These are phyloP conservation scores for Pseudozyma hubeiensis DNA, from an alignment of 1,284 basidiomycete genomes.

Conservation along the genomic window DNA sequence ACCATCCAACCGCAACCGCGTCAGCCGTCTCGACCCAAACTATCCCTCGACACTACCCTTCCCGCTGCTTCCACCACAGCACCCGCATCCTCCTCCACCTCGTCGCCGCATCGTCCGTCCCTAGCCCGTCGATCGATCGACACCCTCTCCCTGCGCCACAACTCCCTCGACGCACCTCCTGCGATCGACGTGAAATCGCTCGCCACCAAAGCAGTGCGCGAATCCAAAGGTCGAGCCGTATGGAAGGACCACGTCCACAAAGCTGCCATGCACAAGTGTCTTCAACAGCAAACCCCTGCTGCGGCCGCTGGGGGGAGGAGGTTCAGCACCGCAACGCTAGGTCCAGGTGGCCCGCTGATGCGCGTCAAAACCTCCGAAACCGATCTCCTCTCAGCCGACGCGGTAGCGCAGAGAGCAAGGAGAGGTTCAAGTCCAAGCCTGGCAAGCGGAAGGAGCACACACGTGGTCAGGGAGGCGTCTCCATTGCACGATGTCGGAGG, in stretches of 20 bases:
- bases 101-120: no score
- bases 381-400: background rate
- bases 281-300: slow-evolving; percentile 16
- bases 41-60: background rate
- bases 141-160: slow-evolving; percentile 5
- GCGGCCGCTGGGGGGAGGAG: slow-evolving; percentile 4
- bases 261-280: slow-evolving; percentile 21
- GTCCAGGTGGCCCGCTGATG: slow-evolving; percentile 2
- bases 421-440: background rate
- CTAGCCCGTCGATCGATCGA: background rate
- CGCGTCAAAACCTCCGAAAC: slow-evolving; percentile 21
- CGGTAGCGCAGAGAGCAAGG: background rate
- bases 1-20: slow-evolving; percentile 23
- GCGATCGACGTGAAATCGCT: slow-evolving; percentile 37
- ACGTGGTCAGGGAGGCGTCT: background rate
- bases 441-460: background rate
- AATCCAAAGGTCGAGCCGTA: slow-evolving; percentile 22
- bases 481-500: background rate
- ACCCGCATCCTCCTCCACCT: slow-evolving; percentile 4
- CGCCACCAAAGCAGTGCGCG: slow-evolving; percentile 29
- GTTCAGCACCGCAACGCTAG: slow-evolving; percentile 14
- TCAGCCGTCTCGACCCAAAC: slow-evolving; percentile 6
- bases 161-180: slow-evolving; percentile 3
- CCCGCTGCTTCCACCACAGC: background rate
- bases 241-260: slow-evolving; percentile 46